Evolutionary conservation across 2,329 filamentous ascomycete species (phyloP).

Genomic region (Furcasterigmium sp.): DNA sequence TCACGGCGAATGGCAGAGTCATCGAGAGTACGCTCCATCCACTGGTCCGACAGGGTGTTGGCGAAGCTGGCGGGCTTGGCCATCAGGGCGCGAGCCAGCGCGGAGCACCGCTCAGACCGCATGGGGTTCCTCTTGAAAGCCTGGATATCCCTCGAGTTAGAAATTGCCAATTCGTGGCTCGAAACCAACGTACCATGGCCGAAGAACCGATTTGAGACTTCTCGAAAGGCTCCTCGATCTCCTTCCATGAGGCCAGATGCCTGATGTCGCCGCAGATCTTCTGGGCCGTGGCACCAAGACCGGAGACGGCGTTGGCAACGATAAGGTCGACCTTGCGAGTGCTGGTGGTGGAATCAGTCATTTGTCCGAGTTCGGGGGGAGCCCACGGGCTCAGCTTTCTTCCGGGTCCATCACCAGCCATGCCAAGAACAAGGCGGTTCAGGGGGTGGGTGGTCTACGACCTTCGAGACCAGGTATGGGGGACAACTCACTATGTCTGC

Average conservation of each 20-base stretch:
- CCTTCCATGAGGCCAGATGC: conserved; percentile 70
- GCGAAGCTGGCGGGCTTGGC: conserved; percentile 26
- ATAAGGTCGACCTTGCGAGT: conserved; percentile 77
- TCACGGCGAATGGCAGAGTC: conserved; percentile 64
- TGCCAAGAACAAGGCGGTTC: too few species aligned
- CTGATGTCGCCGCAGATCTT: conserved; percentile 71
- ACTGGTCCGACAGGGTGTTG: conserved; percentile 19
- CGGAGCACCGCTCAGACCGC: conserved; percentile 41
- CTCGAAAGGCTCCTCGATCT: conserved; percentile 81
- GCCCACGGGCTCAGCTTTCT: too few species aligned
- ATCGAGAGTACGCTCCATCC: conserved; percentile 65
- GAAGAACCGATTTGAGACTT: conserved; percentile 65
- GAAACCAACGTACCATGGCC: conserved; percentile 43
- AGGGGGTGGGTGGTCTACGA: too few species aligned
- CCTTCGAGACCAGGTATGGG: neutral
- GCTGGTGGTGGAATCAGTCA: conserved; percentile 7
- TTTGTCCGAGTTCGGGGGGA: too few species aligned
- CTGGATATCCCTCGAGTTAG: too few species aligned
- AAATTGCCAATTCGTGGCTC: too few species aligned
- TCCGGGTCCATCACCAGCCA: too few species aligned
- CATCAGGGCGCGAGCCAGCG: conserved; percentile 11
- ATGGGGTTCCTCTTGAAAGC: conserved; percentile 38
- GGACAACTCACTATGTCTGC: conserved; percentile 39
- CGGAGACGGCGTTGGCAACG: conserved; percentile 74
- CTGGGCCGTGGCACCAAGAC: conserved; percentile 68